Base-by-base conservation (phyloP, 225 moss, liverwort and hornwort species). In the Anthoceros angustus region DNA sequence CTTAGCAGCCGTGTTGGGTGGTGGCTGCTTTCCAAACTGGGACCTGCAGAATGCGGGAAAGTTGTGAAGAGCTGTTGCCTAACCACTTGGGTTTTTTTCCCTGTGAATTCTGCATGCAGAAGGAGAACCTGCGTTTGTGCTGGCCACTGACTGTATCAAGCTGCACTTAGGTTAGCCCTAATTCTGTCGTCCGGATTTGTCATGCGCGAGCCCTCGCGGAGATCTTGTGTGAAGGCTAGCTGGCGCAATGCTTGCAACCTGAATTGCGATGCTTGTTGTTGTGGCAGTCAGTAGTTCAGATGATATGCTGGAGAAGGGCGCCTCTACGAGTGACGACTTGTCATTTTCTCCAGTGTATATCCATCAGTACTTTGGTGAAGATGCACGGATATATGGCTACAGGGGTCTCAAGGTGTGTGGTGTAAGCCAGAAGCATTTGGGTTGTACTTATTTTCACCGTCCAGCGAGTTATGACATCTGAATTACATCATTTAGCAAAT, bases 61-160 rank as follows among this genome's bases (percentile, higher is more conserved):
- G 32, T 32, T 32, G 32, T 32, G 32, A 32, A 32, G 32, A 32
- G 32, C 32, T 32, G 32, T 32, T 32, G 32, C 32, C 32, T 32
- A 1, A 32, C 32, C 32, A 32, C 4, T 1, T 32, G 32, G 32
- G 1, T 32, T 32, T 1, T 20, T 18, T 55, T 18, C 14, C 55
- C 55, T 9, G 55, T 55, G 55, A 4, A 12, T 48, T 48, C 14
- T 18, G 5, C 23, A 5, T 15, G 7, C 55, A 55, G 55, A 20
- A 18, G 16, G 7, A 18, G n/a, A 55, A 15, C 23, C 55, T 20
- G 1, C 32, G 32, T 32, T 32, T 32, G 1, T 55, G 55, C 55
- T 55, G n/a, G 55, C 55, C 55, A 55, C n/a, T 20, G n/a, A 55
- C n/a, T 55, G 55, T 20, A 20, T 55, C n/a, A 55, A 55, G 55